Conservation (phyloP, 2,329 filamentous ascomycete species). For the Emmonsiellopsis sp. region DNA sequence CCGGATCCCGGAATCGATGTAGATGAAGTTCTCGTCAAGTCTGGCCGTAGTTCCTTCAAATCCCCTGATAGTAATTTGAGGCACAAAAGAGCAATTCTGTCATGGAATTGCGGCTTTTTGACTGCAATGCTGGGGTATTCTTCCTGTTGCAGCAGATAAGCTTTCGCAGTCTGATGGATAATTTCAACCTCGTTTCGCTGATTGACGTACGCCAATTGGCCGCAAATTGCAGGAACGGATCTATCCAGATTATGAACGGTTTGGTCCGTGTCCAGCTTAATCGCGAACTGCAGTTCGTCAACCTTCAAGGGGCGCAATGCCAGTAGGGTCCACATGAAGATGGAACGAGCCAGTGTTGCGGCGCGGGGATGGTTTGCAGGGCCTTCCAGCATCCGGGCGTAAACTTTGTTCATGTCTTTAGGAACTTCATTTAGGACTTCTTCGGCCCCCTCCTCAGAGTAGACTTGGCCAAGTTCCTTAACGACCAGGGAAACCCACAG, state of each 20-base stretch:
- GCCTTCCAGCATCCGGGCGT: constrained; percentile 20
- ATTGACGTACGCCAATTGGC: constrained; percentile 24
- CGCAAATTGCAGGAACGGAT: constrained; percentile 20
- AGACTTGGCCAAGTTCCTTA: constrained; percentile 19
- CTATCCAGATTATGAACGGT: constrained; percentile 16
- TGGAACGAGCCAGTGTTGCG: constrained; percentile 25
- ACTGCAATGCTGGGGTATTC: constrained; percentile 22
- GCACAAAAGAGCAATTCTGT: constrained; percentile 25
- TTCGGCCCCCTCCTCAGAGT: constrained; percentile 21
- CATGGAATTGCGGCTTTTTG: constrained; percentile 19
- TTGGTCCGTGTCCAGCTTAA: constrained; percentile 20
- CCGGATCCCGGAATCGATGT: background rate
- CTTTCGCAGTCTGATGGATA: constrained; percentile 24
- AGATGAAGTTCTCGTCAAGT: constrained; percentile 11
- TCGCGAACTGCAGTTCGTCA: constrained; percentile 25
- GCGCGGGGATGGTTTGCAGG: constrained; percentile 19
- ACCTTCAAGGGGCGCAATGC: constrained; percentile 25
- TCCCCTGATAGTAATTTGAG: constrained; percentile 23
- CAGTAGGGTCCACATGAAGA: constrained; percentile 31
- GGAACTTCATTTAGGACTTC: constrained; percentile 24
- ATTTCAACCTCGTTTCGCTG: constrained; percentile 18
- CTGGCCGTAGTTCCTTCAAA: constrained; percentile 21
- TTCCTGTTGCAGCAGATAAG: constrained; percentile 19
- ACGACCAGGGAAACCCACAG: constrained; percentile 29
- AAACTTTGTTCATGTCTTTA: constrained; percentile 27